These are phyloP conservation scores for Galium porrigens DNA, from an alignment of 305 asterid genomes.

Conservation along the genomic window DNA sequence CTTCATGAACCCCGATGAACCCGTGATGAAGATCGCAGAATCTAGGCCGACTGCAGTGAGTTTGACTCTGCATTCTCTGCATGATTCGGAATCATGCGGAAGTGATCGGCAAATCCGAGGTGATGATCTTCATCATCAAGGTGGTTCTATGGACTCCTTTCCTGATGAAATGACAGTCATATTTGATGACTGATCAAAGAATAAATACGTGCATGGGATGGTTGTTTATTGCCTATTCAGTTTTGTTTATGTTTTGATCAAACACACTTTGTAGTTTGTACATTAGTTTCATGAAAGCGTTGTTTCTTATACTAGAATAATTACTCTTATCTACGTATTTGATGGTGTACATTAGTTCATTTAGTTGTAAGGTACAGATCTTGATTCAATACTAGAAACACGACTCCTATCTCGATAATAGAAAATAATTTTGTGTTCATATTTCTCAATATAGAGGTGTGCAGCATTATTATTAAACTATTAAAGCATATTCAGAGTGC, in stretches of 20 bases:
- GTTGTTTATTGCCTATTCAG: not conserved
- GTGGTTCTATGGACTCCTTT: conserved; percentile 12
- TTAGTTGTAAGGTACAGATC: not conserved
- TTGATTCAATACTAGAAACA: not conserved
- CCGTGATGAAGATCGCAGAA: conserved; percentile 32
- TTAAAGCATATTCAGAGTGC: not conserved
- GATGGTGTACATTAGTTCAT: not conserved
- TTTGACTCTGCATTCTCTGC: conserved; percentile 27
- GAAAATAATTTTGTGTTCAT: too few relatives aligned
- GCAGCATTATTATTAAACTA: too few relatives aligned
- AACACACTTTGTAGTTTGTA: not conserved
- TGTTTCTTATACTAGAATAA: not conserved
- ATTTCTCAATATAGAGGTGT: too few relatives aligned
- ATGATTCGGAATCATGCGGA: conserved; percentile 16
- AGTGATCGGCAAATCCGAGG: conserved; percentile 12
- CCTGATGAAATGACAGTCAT: conserved; percentile 27
- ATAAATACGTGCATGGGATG: not conserved
- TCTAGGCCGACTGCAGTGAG: conserved; percentile 31
- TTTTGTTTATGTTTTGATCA: not conserved
- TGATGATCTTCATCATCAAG: not conserved
- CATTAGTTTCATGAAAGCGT: not conserved
- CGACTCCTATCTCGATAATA: not conserved
- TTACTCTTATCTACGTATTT: not conserved
- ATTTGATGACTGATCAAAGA: conserved; percentile 16
- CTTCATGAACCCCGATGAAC: conserved; percentile 31